phyloP scores from a whole-genome alignment of 805 yeast genomes.

The Monosporozyma unispora region DNA sequence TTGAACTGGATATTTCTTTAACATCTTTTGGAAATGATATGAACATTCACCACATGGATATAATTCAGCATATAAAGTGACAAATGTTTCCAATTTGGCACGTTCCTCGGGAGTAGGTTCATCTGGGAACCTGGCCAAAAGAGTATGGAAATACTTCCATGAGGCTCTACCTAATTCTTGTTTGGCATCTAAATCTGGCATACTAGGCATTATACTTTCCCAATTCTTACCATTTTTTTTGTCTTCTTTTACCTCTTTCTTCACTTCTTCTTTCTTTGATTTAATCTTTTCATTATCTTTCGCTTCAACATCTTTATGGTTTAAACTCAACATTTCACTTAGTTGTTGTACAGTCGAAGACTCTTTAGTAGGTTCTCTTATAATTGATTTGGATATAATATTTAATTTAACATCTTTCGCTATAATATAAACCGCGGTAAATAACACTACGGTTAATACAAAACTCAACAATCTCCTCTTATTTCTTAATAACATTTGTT shows the following conservation, averaged over 20 bases:
- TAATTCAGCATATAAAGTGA: conserved; percentile 75
- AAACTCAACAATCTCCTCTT: conserved; percentile 17
- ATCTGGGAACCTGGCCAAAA: conserved; percentile 87
- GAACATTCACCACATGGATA: conserved; percentile 99
- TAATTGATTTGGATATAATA: conserved; percentile 1
- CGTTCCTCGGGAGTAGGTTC: conserved; percentile 58
- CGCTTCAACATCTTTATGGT: neutral
- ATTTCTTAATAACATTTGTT: conserved; percentile 24
- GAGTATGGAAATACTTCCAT: conserved; percentile 88
- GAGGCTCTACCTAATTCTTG: conserved; percentile 87
- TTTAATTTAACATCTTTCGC: conserved; percentile 4
- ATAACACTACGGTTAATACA: conserved; percentile 5
- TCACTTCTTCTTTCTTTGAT: neutral
- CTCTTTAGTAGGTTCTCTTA: conserved; percentile 1
- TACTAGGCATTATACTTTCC: conserved; percentile 74
- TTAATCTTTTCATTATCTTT: neutral
- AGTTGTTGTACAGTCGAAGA: neutral
- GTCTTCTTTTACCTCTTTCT: neutral
- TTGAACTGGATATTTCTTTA: conserved; percentile 78
- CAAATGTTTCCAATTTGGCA: conserved; percentile 51
- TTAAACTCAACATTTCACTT: neutral
- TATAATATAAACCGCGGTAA: neutral
- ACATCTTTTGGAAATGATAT: conserved; percentile 66
- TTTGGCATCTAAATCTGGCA: conserved; percentile 62
- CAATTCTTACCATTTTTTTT: neutral